Percentiles rank a stretch among this genome's conserved stretches.
phyloP scores from a whole-genome alignment of 2,329 filamentous ascomycete genomes.

The Colletotrichum shisoi region DNA sequence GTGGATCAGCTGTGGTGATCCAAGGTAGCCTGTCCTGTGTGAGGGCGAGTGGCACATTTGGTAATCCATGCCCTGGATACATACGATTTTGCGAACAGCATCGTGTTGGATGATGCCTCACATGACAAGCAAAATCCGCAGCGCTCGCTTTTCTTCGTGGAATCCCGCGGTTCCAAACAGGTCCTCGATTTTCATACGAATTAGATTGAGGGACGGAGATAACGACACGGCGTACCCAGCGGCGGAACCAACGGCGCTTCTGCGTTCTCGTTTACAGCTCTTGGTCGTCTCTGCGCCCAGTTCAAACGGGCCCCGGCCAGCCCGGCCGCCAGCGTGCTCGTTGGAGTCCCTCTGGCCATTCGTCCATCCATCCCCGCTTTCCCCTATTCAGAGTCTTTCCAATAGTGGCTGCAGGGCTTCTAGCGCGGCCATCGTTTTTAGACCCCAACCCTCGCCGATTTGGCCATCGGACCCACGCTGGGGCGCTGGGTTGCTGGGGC shows the following conservation, averaged over 20 bases:
- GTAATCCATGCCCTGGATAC: slow-evolving; percentile 22
- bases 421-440: slow-evolving; percentile 12
- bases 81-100: slow-evolving; percentile 28
- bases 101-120: slow-evolving; percentile 37
- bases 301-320: not conserved
- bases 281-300: not conserved
- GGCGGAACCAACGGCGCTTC: slow-evolving; percentile 17
- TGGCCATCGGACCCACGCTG: slow-evolving; percentile 29
- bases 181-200: slow-evolving; percentile 4
- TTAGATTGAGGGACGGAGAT: not conserved
- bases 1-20: slow-evolving; percentile 28
- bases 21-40: slow-evolving; percentile 12
- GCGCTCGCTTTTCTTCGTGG: slow-evolving; percentile 32
- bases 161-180: slow-evolving; percentile 20
- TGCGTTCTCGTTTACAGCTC: slow-evolving; percentile 1
- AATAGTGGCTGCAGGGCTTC: slow-evolving; percentile 38
- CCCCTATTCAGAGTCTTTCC: slow-evolving; percentile 25
- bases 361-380: slow-evolving; percentile 1
- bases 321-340: slow-evolving; percentile 17
- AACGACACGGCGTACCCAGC: slow-evolving; percentile 18
- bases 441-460: slow-evolving; percentile 21
- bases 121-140: slow-evolving; percentile 38
- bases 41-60: slow-evolving; percentile 11
- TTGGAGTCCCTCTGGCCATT: not conserved
- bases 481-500: slow-evolving; percentile 18